These are phyloP conservation scores for Stagonosporopsis chrysanthemi DNA, from an alignment of 2,329 filamentous ascomycete genomes.

Conservation along the genomic window DNA sequence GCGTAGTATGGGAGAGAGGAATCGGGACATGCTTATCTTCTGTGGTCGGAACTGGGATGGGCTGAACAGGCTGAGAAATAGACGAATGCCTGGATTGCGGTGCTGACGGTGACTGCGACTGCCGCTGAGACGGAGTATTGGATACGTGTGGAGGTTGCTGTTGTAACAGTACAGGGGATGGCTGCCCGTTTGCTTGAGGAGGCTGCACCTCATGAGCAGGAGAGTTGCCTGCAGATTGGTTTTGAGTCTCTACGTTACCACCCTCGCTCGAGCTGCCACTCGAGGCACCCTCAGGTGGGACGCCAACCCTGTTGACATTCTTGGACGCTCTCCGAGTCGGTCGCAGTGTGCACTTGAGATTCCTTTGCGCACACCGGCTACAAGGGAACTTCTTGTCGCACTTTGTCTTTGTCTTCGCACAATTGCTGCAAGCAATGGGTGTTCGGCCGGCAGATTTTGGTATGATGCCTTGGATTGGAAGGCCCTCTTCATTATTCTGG, in stretches of 20 bases:
- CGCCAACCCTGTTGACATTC: slow-evolving; percentile 42
- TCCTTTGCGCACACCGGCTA: slow-evolving; percentile 59
- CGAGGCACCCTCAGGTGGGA: slow-evolving; percentile 29
- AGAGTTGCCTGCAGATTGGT: slow-evolving; percentile 45
- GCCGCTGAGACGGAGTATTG: slow-evolving; percentile 29
- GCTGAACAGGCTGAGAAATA: slow-evolving; percentile 42
- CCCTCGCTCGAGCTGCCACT: slow-evolving; percentile 48
- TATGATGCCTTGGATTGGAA: slow-evolving; percentile 59
- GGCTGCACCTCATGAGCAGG: slow-evolving; percentile 38
- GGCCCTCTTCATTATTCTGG: slow-evolving; percentile 58
- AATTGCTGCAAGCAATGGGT: slow-evolving; percentile 62
- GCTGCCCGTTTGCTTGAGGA: slow-evolving; percentile 34
- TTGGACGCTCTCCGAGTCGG: slow-evolving; percentile 59
- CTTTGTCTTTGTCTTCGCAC: slow-evolving; percentile 63
- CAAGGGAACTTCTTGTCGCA: slow-evolving; percentile 64
- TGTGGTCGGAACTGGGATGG: slow-evolving; percentile 38
- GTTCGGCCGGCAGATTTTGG: slow-evolving; percentile 61
- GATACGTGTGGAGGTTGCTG: slow-evolving; percentile 23
- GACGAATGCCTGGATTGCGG: slow-evolving; percentile 44
- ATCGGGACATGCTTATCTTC: slow-evolving; percentile 45
- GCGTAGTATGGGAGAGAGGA: slow-evolving; percentile 40
- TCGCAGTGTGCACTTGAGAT: slow-evolving; percentile 56
- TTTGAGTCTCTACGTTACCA: slow-evolving; percentile 41
- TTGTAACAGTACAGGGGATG: slow-evolving; percentile 32
- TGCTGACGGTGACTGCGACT: slow-evolving; percentile 43